Conservation (phyloP, 768 basidiomycete species). For the Leccinum ochraceum region DNA sequence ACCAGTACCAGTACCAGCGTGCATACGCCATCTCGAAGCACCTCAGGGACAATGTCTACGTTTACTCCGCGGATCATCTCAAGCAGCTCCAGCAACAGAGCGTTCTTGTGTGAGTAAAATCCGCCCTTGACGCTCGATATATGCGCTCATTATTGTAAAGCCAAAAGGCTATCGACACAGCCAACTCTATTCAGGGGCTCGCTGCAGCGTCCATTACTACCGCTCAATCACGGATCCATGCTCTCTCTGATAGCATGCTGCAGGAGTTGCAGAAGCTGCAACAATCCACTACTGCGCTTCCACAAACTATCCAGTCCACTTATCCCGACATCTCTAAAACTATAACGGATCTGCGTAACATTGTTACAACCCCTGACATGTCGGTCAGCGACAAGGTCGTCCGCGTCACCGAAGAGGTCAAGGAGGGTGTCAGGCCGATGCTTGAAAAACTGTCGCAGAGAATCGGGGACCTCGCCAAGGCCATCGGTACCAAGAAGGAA, state of each 20-base stretch:
- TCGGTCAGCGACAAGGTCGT: conserved; percentile 63
- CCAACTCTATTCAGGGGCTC: conserved; percentile 58
- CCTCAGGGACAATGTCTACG: conserved; percentile 60
- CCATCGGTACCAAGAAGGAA: conserved; percentile 32
- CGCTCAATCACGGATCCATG: conserved; percentile 58
- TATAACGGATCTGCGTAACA: conserved; percentile 52
- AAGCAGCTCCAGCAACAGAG: conserved; percentile 69
- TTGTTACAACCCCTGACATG: conserved; percentile 53
- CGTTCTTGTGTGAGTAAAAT: conserved; percentile 54
- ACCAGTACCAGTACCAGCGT: conserved; percentile 79
- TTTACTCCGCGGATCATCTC: conserved; percentile 70
- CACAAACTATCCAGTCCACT: conserved; percentile 58
- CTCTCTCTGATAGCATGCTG: conserved; percentile 67
- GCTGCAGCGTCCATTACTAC: conserved; percentile 56
- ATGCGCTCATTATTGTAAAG: conserved; percentile 35
- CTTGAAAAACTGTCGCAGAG: conserved; percentile 52
- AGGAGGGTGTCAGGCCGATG: conserved; percentile 59
- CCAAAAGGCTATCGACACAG: conserved; percentile 69
- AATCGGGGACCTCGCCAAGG: conserved; percentile 32
- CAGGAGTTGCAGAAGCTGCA: conserved; percentile 67
- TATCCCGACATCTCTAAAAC: conserved; percentile 56
- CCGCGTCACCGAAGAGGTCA: conserved; percentile 58
- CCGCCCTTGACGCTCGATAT: neutral
- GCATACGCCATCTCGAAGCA: conserved; percentile 64
- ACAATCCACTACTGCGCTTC: conserved; percentile 56